phyloP scores from a whole-genome alignment of 1,139 yeast species.

The Diutina siamensis region DNA sequence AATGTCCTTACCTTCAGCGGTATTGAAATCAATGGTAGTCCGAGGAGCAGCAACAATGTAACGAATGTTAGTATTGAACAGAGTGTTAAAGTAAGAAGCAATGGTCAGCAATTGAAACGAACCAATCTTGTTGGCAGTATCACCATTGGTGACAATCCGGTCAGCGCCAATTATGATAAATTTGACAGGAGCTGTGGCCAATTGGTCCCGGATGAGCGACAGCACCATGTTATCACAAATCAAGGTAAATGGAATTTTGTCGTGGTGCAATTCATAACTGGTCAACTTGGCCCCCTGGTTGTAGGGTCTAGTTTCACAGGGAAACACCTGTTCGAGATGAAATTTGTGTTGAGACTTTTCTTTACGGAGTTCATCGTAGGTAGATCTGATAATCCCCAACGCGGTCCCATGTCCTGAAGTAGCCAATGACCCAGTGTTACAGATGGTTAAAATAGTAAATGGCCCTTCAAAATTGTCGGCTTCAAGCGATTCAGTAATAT shows the following conservation, averaged over 20 bases:
- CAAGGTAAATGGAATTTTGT: conserved; percentile 75
- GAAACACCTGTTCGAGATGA: conserved; percentile 61
- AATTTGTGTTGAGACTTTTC: conserved; percentile 17
- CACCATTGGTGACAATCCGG: conserved; percentile 84
- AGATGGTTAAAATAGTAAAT: conserved; percentile 75
- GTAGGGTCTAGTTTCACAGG: conserved; percentile 92
- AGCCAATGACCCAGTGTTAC: conserved; percentile 84
- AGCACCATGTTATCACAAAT: conserved; percentile 91
- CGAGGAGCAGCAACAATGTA: conserved; percentile 93
- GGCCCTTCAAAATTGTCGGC: conserved; percentile 46
- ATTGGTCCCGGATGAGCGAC: conserved; percentile 39
- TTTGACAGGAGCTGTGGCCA: conserved; percentile 48
- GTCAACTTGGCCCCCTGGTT: conserved; percentile 94
- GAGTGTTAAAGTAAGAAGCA: conserved; percentile 26
- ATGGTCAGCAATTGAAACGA: conserved; percentile 79
- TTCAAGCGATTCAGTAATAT: conserved; percentile 37
- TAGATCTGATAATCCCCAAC: conserved; percentile 75
- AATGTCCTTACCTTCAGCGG: conserved; percentile 59
- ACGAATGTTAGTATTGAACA: conserved; percentile 39
- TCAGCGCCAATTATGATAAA: conserved; percentile 98
- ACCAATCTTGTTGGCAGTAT: conserved; percentile 96
- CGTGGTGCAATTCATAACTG: conserved; percentile 80
- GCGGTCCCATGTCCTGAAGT: conserved; percentile 98
- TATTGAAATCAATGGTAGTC: conserved; percentile 70
- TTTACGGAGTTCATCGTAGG: conserved; percentile 27